Evolutionary conservation across 495 filamentous ascomycete genomes (phyloP).

Genomic region (Amniculicola lignicola): DNA sequence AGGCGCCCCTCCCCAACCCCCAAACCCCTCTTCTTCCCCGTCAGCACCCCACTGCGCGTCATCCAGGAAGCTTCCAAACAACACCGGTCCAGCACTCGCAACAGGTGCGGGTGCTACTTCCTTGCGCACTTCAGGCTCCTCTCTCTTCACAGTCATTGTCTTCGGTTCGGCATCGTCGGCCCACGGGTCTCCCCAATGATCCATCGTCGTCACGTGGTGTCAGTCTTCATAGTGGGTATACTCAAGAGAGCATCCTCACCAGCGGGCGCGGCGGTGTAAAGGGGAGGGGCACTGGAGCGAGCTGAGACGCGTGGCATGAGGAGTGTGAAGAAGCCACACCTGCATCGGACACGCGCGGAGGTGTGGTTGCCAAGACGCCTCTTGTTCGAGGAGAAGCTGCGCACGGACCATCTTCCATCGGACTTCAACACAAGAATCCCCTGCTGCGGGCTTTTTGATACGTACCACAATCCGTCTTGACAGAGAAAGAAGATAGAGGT

Average conservation of each 20-base stretch:
- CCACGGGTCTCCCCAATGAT: constrained; percentile 37
- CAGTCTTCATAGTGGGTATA: constrained; percentile 31
- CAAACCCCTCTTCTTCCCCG: constrained; percentile 21
- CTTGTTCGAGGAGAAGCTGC: too few relatives aligned
- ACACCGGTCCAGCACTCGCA: constrained; percentile 1
- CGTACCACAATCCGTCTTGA: too few relatives aligned
- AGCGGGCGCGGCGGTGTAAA: background rate
- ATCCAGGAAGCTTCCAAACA: constrained; percentile 29
- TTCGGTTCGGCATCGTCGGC: constrained; percentile 30
- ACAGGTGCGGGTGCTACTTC: background rate
- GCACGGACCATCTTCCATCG: too few relatives aligned
- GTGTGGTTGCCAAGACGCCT: too few relatives aligned
- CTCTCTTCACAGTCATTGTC: constrained; percentile 12
- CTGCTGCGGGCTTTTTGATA: too few relatives aligned
- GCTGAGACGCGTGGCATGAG: too few relatives aligned
- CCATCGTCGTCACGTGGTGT: constrained; percentile 24
- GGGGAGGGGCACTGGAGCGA: too few relatives aligned
- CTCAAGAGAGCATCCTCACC: constrained; percentile 28
- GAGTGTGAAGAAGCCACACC: too few relatives aligned
- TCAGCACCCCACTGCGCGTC: constrained; percentile 31
- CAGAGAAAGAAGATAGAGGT: too few relatives aligned
- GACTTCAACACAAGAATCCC: too few relatives aligned
- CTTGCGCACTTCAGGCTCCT: background rate
- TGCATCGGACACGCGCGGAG: too few relatives aligned
- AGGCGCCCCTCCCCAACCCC: constrained; percentile 11